Conservation (phyloP, 768 basidiomycete species). For the Pulveroboletus sp. region DNA sequence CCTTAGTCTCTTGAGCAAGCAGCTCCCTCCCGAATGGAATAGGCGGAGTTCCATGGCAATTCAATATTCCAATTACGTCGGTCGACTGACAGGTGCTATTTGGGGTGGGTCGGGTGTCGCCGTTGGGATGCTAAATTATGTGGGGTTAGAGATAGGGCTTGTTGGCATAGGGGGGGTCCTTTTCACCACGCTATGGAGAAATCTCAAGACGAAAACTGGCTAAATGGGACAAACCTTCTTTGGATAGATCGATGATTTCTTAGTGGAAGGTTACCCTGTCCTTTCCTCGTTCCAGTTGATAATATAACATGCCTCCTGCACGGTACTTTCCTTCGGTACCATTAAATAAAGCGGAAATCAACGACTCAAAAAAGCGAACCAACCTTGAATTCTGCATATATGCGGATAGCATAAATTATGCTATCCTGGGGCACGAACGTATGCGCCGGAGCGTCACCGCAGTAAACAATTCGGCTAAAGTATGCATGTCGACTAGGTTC, state of each 20-base stretch:
- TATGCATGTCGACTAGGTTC: too few relatives aligned
- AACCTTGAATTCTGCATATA: background rate
- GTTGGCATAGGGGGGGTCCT: constrained; percentile 57
- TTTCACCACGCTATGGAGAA: constrained; percentile 55
- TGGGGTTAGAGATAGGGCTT: constrained; percentile 57
- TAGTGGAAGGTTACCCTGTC: background rate
- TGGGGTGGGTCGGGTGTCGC: constrained; percentile 62
- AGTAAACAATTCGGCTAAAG: too few relatives aligned
- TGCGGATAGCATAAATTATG: background rate
- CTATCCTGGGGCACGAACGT: background rate
- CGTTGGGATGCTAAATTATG: constrained; percentile 56
- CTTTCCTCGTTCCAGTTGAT: background rate
- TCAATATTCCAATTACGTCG: constrained; percentile 67
- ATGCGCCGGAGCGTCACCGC: too few relatives aligned
- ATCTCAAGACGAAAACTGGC: constrained; percentile 65
- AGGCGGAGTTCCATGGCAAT: constrained; percentile 52
- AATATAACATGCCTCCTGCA: background rate
- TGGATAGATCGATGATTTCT: background rate
- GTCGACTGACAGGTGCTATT: constrained; percentile 63
- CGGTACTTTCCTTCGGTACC: background rate
- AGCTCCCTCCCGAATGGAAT: constrained; percentile 63
- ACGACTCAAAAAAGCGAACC: background rate
- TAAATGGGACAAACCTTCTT: constrained; percentile 16
- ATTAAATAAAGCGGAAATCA: constrained; percentile 1
- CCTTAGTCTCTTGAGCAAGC: constrained; percentile 64